Evolutionary conservation across 192 early-diverging fungal genomes (phyloP).

Genomic region (Umbelopsis ramanniana): DNA sequence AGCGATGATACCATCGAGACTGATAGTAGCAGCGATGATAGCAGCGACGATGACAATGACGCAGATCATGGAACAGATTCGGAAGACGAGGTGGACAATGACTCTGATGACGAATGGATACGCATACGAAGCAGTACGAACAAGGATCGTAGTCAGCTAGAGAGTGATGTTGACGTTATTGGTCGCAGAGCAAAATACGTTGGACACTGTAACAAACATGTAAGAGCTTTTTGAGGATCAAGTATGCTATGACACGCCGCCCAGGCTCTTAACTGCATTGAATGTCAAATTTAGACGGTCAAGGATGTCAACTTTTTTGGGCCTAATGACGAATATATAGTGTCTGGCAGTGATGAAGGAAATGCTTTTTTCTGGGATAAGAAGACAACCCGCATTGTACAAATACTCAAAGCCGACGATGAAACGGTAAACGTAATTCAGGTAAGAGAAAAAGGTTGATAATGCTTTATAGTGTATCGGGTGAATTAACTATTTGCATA

Average conservation of each 20-base stretch:
- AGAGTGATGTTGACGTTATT: slow-evolving; percentile 24
- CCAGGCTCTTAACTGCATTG: slow-evolving; percentile 10
- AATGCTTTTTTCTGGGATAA: slow-evolving; percentile 71
- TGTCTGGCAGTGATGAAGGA: slow-evolving; percentile 83
- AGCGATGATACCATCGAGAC: slow-evolving; percentile 12
- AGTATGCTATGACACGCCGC: background rate
- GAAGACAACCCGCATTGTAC: slow-evolving; percentile 56
- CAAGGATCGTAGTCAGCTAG: slow-evolving; percentile 11
- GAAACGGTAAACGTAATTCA: slow-evolving; percentile 59
- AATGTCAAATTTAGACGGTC: slow-evolving; percentile 57
- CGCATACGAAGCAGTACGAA: slow-evolving; percentile 22
- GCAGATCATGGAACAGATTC: background rate
- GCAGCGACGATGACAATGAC: slow-evolving; percentile 14
- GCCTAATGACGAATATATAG: slow-evolving; percentile 65
- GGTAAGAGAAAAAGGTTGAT: background rate
- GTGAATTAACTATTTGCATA: background rate
- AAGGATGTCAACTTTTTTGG: slow-evolving; percentile 81
- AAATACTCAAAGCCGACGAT: slow-evolving; percentile 68
- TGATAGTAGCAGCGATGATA: slow-evolving; percentile 18
- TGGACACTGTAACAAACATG: slow-evolving; percentile 39
- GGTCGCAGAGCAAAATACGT: slow-evolving; percentile 18
- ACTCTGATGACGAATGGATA: slow-evolving; percentile 11
- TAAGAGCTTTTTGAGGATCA: slow-evolving; percentile 4
- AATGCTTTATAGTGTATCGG: background rate
- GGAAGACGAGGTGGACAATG: background rate